Evolutionary conservation across 805 yeast species (phyloP), one percentile per base, ranked within the genome.

Genomic region (Zygosaccharomyces rouxii): DNA sequence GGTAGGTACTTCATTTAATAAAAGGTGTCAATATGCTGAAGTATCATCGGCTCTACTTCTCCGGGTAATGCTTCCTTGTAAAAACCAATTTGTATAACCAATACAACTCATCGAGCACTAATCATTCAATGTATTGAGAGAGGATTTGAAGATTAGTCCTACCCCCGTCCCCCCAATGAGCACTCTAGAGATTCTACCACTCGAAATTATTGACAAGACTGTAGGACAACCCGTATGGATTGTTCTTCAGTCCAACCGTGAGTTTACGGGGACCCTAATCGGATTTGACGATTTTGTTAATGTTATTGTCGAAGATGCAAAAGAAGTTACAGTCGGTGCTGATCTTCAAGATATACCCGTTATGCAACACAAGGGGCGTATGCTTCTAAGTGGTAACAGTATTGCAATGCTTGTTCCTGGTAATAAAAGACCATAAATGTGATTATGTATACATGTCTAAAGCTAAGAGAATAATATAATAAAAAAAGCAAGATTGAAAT

Each of bases 281-380:
- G 98, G 98, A 1, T 92, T 92, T 67, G 99, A 94, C 65, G 98
- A 94, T 68, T 92, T 84, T 59, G 97, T 94, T 51, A 94, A 88
- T 63, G 81, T 90, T 68, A 95, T 94, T 9, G 74, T 94, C 45
- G 86, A 86, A 57, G 83, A 90, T 58, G 97, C 66, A 11, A 58
- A 57, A 3, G 68, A 63, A 46, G 64, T 63, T 53, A 54, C 49
- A 16, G 48, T 52, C 29, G 53, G 48, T 21, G 51, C 45, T n/a
- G 50, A 49, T n/a, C 51, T 42, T 31, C 59, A 63, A 37, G 78
- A 74, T 45, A 70, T 66, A 37, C 74, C 73, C 30, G 76, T 76
- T 4, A 61, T 65, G 48, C 69, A 72, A 37, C 74, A 71, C 29
- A 74, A 72, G 18, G 74, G 79, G 22, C 75, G 83, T 58, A 81